phyloP scores from a whole-genome alignment of 345 rosid species.

The Acer negundo region DNA sequence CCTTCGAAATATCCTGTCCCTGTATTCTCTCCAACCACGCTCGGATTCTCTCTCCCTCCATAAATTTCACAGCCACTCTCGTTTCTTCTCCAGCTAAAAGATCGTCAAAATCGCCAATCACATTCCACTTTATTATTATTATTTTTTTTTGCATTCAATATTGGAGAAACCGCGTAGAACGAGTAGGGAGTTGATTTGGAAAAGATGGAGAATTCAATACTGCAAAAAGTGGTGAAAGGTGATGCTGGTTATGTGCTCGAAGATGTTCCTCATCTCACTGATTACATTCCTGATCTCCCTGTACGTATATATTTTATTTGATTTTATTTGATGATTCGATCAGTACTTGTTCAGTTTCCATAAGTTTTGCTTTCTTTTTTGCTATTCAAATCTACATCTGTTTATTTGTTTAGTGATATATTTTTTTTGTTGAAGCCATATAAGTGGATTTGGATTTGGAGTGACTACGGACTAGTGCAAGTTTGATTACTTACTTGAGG shows the following conservation, averaged over 20 bases:
- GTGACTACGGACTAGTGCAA: not conserved
- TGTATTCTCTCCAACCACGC: not conserved
- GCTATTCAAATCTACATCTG: not conserved
- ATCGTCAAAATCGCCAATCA: not conserved
- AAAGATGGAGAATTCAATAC: conserved; percentile 21
- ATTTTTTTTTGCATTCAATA: too few species aligned
- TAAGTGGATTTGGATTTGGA: not conserved
- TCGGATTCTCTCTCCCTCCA: not conserved
- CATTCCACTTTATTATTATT: not conserved
- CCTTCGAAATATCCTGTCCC: not conserved
- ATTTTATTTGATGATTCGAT: not conserved
- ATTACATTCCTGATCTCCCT: conserved; percentile 67
- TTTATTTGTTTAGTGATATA: not conserved
- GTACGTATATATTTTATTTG: conserved; percentile 29
- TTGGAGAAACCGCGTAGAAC: not conserved
- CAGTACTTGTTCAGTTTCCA: not conserved
- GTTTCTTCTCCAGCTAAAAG: not conserved
- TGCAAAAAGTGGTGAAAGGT: conserved; percentile 45
- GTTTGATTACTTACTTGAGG: conserved; percentile 5
- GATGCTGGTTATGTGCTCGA: conserved; percentile 69
- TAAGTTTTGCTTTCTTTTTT: conserved; percentile 3
- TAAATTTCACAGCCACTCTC: not conserved
- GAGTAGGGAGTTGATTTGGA: conserved; percentile 14
- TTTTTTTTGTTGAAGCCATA: not conserved
- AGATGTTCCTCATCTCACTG: conserved; percentile 76